These are phyloP conservation scores for Claviceps digitariae DNA, from an alignment of 2,329 filamentous ascomycete species.

Conservation along the genomic window DNA sequence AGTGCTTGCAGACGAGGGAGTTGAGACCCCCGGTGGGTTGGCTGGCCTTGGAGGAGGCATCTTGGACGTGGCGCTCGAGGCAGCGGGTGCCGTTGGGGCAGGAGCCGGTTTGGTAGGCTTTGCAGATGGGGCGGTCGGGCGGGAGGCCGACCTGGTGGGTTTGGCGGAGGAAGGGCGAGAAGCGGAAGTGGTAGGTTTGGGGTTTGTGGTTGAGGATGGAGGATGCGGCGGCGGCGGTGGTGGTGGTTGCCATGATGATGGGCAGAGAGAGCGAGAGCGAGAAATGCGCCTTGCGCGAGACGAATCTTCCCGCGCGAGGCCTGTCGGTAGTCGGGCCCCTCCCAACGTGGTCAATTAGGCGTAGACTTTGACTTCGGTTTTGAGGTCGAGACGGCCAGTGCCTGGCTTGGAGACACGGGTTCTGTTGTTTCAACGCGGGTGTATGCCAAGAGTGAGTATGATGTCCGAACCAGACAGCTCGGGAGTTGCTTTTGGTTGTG, in stretches of 20 bases:
- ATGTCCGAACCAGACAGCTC: too few relatives aligned
- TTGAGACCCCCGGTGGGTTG: slow-evolving; percentile 43
- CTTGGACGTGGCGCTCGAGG: slow-evolving; percentile 61
- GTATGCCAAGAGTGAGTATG: too few relatives aligned
- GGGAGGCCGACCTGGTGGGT: slow-evolving; percentile 78
- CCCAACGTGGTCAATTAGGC: too few relatives aligned
- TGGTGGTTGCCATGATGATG: slow-evolving; percentile 16
- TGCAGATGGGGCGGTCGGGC: slow-evolving; percentile 67
- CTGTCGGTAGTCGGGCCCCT: too few relatives aligned
- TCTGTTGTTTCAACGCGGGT: not conserved
- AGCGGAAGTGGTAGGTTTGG: slow-evolving; percentile 58
- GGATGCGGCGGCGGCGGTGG: slow-evolving; percentile 14
- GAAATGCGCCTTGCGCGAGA: too few relatives aligned
- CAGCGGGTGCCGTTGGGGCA: slow-evolving; percentile 78
- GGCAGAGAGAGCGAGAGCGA: not conserved
- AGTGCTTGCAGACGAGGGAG: slow-evolving; percentile 95
- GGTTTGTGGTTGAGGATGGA: slow-evolving; percentile 44
- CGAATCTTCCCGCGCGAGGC: too few relatives aligned
- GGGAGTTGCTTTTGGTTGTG: too few relatives aligned
- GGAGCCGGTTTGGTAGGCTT: slow-evolving; percentile 71
- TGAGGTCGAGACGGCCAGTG: too few relatives aligned
- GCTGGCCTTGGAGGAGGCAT: slow-evolving; percentile 16
- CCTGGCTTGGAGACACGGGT: not conserved
- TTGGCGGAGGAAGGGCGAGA: slow-evolving; percentile 70
- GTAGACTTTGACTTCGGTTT: too few relatives aligned